Evolutionary conservation across 2,329 filamentous ascomycete genomes (phyloP).

Genomic region (Chalara sp.): DNA sequence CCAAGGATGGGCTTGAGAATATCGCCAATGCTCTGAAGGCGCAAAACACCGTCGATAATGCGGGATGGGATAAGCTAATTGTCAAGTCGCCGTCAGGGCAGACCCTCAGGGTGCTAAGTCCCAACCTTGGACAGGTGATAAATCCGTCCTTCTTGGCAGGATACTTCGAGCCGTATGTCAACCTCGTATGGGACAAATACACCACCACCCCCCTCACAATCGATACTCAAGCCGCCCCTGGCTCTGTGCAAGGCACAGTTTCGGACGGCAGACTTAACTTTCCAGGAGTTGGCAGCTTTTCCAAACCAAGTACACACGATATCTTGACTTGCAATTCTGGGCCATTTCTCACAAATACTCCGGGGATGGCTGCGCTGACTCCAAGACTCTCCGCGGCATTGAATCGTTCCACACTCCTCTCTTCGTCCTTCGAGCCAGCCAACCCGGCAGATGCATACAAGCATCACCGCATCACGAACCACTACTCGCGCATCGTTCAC

Average conservation of each 20-base stretch:
- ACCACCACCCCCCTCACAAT: conserved; percentile 40
- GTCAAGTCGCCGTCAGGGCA: conserved; percentile 16
- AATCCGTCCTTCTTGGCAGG: conserved; percentile 35
- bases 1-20: conserved; percentile 44
- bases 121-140: conserved; percentile 29
- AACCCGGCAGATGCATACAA: conserved; percentile 46
- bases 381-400: conserved; percentile 71
- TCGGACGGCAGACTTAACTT: conserved; percentile 28
- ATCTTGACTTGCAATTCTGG: conserved; percentile 61
- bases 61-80: conserved; percentile 52
- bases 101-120: conserved; percentile 35
- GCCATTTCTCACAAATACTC: conserved; percentile 37
- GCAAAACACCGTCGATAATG: conserved; percentile 48
- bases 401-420: conserved; percentile 64
- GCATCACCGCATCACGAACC: conserved; percentile 48
- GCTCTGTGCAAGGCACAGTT: conserved; percentile 41
- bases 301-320: conserved; percentile 49
- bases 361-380: conserved; percentile 52
- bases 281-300: conserved; percentile 40
- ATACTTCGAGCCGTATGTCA: conserved; percentile 38
- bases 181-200: conserved; percentile 36
- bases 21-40: conserved; percentile 46
- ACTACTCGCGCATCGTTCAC: conserved; percentile 61
- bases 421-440: conserved; percentile 43
- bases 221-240: conserved; percentile 58